Percentiles rank a stretch among this genome's conserved stretches.
These are phyloP conservation scores for Boletus reticuloceps DNA, from an alignment of 768 basidiomycete species.

Conservation along the genomic window DNA sequence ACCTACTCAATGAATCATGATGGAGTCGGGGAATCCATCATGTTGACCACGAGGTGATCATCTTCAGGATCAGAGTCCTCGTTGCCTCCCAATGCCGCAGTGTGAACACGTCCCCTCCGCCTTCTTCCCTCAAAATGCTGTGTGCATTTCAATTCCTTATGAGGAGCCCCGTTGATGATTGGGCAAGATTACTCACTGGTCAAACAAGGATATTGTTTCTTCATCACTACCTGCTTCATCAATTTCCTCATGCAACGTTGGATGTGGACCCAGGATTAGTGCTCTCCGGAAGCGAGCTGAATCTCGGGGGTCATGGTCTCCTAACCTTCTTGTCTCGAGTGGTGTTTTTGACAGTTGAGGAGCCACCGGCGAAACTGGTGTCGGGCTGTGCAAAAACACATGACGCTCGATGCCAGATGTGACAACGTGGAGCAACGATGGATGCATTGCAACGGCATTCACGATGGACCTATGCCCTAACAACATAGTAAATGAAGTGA, in stretches of 20 bases:
- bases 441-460: slow-evolving; percentile 72
- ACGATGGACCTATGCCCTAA: slow-evolving; percentile 76
- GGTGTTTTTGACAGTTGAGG: slow-evolving; percentile 46
- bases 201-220: slow-evolving; percentile 63
- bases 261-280: slow-evolving; percentile 25
- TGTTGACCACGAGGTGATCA: slow-evolving; percentile 19
- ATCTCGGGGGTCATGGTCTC: slow-evolving; percentile 34
- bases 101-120: slow-evolving; percentile 53
- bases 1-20: slow-evolving; percentile 9
- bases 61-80: slow-evolving; percentile 26
- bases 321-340: slow-evolving; percentile 45
- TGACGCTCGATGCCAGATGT: slow-evolving; percentile 75
- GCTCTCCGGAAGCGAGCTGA: slow-evolving; percentile 38
- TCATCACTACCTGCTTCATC: slow-evolving; percentile 41
- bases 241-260: slow-evolving; percentile 27
- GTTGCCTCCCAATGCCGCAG: slow-evolving; percentile 38
- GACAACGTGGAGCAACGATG: slow-evolving; percentile 59
- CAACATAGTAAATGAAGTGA: slow-evolving; percentile 4
- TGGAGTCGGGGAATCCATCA: slow-evolving; percentile 21
- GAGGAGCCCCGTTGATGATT: slow-evolving; percentile 2
- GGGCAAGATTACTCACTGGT: slow-evolving; percentile 52
- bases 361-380: slow-evolving; percentile 49
- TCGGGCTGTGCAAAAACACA: slow-evolving; percentile 68
- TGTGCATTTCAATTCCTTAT: slow-evolving; percentile 5
- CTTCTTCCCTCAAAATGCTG: slow-evolving; percentile 62